Evolutionary conservation across 2,329 filamentous ascomycete genomes (phyloP).

Genomic region (Microdochium trichocladiopsis): DNA sequence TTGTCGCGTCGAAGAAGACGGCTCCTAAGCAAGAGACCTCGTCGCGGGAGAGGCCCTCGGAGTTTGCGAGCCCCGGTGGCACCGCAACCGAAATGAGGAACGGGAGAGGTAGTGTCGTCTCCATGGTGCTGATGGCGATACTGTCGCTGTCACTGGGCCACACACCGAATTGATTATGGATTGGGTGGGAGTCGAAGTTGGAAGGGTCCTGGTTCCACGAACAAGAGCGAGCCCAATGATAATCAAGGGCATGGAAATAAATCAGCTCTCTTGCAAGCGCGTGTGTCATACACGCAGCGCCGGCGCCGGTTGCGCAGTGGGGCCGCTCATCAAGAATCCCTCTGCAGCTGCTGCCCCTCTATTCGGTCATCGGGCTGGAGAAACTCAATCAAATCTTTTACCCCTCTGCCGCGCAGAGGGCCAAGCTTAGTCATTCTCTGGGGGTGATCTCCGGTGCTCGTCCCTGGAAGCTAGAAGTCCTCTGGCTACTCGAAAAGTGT

Average conservation of each 20-base stretch:
- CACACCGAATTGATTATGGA: background rate
- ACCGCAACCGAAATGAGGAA: slow-evolving; percentile 54
- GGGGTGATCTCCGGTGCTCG: too few species aligned
- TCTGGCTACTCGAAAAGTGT: too few species aligned
- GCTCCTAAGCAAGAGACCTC: slow-evolving; percentile 53
- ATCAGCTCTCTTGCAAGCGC: background rate
- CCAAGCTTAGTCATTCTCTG: too few species aligned
- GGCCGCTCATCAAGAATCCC: background rate
- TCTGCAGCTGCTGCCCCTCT: background rate
- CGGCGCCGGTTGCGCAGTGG: background rate
- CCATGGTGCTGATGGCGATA: slow-evolving; percentile 36
- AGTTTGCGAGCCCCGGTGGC: slow-evolving; percentile 37
- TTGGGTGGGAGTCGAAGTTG: background rate
- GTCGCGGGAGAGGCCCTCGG: slow-evolving; percentile 45
- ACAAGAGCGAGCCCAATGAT: background rate
- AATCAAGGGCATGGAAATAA: background rate
- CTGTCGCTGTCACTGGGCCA: background rate
- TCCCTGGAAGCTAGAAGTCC: too few species aligned
- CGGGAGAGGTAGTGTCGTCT: slow-evolving; percentile 56
- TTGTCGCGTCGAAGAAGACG: slow-evolving; percentile 47
- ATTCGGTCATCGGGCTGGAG: background rate
- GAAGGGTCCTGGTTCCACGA: background rate
- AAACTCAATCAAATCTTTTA: background rate
- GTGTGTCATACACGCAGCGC: background rate
- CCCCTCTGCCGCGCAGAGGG: background rate